Base-by-base conservation (phyloP, 768 basidiomycete species). In the Russula sp. region DNA sequence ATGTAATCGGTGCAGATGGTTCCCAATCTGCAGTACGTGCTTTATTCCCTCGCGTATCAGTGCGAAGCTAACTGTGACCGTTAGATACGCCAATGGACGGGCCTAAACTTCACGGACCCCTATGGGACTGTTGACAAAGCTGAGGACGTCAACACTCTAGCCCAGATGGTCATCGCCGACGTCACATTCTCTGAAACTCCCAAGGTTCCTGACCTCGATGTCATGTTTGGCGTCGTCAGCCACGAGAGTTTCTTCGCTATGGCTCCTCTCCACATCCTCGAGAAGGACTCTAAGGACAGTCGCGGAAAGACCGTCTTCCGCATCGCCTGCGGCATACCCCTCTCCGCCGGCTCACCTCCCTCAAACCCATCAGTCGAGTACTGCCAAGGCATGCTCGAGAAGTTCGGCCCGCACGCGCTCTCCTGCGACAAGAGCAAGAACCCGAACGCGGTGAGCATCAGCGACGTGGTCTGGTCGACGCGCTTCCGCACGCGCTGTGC, bases 1-100 rank as follows among this genome's bases (percentile, higher is more conserved):
- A 80, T 67, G 76, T 82, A 5, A 65, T 83, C 36, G 81, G 78
- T 25, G 80, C 81, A 6, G 82, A 84, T 66, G 81, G 82, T 4
- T 70, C 79, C 3, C 74, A 68, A 59, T 83, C 81, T 0, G 65
- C 68, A 38, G 82, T 81, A 65, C 52, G 74, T 67, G 63, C 52
- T 7, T 25, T 34, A n/a, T 16, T 39, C 13, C 22, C 7, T 52
- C 32, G n/a, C 34, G 8, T 42, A 39, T 51, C 20, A 29, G n/a
- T 49, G 45, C 35, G 7, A 67, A 11, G n/a, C 22, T 42, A 42
- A 58, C 51, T 61, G 16, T 56, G 20, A 22, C 0, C 7, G 7
- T 36, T 45, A 83, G 81, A 67, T 82, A 29, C 80, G 81, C 48
- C 67, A 72, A 20, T 59, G 73, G 45, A 70, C 74, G 0, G 75